Evolutionary conservation across 2,329 filamentous ascomycete genomes (phyloP).

Genomic region (Fusarium tricinctum): DNA sequence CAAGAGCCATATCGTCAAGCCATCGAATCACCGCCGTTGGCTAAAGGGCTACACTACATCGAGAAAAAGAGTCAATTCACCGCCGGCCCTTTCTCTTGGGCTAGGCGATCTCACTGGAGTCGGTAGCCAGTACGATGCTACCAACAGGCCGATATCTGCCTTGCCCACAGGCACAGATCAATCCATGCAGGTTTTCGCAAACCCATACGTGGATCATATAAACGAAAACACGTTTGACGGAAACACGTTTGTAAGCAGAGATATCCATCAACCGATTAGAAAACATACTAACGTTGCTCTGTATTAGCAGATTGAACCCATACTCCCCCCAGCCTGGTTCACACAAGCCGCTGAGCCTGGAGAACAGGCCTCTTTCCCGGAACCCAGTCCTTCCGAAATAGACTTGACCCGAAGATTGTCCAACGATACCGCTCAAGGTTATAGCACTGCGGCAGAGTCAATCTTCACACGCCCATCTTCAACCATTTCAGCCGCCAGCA

Average conservation of each 20-base stretch:
- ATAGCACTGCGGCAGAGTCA: conserved; percentile 9
- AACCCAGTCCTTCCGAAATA: conserved; percentile 2
- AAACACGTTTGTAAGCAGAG: no score
- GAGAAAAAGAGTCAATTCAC: conserved; percentile 2
- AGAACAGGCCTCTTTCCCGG: background rate
- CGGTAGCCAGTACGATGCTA: conserved; percentile 22
- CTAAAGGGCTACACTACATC: background rate
- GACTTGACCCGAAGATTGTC: conserved; percentile 12
- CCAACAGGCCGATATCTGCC: conserved; percentile 2
- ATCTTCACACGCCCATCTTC: conserved; percentile 28
- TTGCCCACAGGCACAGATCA: background rate
- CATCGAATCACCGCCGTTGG: background rate
- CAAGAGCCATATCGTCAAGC: background rate
- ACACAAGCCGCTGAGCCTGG: background rate
- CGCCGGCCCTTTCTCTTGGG: background rate
- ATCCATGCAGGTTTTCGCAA: no score
- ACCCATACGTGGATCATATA: no score
- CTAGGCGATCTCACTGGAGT: conserved; percentile 24
- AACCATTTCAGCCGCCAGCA: conserved; percentile 21
- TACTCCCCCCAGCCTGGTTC: background rate
- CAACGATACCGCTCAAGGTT: conserved; percentile 12
- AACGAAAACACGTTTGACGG: no score
- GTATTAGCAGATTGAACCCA: conserved; percentile 5
- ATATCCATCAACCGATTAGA: no score
- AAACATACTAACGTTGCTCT: background rate